Evolutionary conservation across 352 stramenopile species (phyloP), one percentile per base, ranked within the genome.

Genomic region (Globisporangium echinulatum): DNA sequence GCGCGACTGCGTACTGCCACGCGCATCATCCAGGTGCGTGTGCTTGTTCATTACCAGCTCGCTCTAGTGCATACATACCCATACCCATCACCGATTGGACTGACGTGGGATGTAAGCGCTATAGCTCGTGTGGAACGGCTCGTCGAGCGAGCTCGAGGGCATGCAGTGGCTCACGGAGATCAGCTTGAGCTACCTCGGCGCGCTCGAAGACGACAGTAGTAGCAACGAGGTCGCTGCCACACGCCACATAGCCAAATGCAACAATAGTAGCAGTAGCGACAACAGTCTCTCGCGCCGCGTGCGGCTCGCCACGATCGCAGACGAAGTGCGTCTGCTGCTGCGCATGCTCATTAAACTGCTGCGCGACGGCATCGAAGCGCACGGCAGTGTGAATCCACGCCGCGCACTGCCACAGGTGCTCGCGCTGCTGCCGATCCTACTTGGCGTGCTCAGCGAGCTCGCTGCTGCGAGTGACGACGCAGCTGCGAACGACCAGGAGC

Each of bases 141-240:
- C 63, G 15, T 60, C 68, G 36, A 92, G 73, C 52, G 84, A 94
- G 49, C 64, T 91, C 46, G 79, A 89, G 63, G 73, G 71, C 49
- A 84, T 85, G 71, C 80, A 88, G 60, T 87, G 86, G 67, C 69
- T 92, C 50, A 85, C 82, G 1, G 85, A 94, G 67, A 72, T 94
- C 25, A 84, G 68, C 43, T 54, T 92, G 47, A 79, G 68, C 49
- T 94, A 91, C 59, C 69, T 85, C 38, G 64, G 64, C 15, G 76
- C 69, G 2, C 37, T 82, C 9, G 72, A 89, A 36, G 65, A 76
- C 2, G 43, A 70, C 8, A 53, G 60, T 40, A 25, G 13, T 7
- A 49, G 1, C 54, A 65, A 8, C 52, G 64, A 17, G 37, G 10
- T 13, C 7, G 47, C 33, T 9, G 49, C n/a, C 11, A 33, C 25